A percentile compares a stretch with the other conserved stretches of the same genome.
Evolutionary conservation across 345 rosid genomes (phyloP).

Genomic region (Laguncularia racemosa): DNA sequence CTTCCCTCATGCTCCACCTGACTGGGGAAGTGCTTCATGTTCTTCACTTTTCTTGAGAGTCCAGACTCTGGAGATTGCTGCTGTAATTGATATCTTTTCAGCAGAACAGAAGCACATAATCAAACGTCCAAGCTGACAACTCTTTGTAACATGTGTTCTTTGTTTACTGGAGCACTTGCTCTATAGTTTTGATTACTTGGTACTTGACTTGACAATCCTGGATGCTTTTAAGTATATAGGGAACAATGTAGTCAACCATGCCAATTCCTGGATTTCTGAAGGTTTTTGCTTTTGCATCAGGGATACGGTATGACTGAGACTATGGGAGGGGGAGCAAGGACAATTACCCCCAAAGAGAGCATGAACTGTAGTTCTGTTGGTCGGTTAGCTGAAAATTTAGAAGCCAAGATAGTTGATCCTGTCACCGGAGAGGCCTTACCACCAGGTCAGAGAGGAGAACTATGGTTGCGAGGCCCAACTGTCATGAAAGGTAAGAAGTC

Average conservation of each 20-base stretch:
- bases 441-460: slow-evolving; percentile 79
- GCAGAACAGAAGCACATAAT: no score
- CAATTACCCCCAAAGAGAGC: slow-evolving; percentile 43
- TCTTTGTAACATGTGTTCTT: no score
- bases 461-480: slow-evolving; percentile 76
- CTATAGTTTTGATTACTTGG: no score
- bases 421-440: slow-evolving; percentile 57
- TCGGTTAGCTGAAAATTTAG: slow-evolving; percentile 51
- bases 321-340: slow-evolving; percentile 46
- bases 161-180: no score
- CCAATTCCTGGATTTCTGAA: background rate
- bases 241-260: background rate
- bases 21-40: no score
- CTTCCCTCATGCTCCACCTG: no score
- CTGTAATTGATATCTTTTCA: no score
- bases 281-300: slow-evolving; percentile 18
- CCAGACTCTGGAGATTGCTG: no score
- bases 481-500: slow-evolving; percentile 60
- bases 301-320: slow-evolving; percentile 98
- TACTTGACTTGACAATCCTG: no score
- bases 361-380: slow-evolving; percentile 60
- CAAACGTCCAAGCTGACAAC: no score
- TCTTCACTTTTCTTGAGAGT: no score
- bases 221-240: background rate
- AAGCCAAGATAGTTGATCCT: slow-evolving; percentile 82